phyloP scores from a whole-genome alignment of 2,329 filamentous ascomycete genomes.

The Ceratocystis albifundus region DNA sequence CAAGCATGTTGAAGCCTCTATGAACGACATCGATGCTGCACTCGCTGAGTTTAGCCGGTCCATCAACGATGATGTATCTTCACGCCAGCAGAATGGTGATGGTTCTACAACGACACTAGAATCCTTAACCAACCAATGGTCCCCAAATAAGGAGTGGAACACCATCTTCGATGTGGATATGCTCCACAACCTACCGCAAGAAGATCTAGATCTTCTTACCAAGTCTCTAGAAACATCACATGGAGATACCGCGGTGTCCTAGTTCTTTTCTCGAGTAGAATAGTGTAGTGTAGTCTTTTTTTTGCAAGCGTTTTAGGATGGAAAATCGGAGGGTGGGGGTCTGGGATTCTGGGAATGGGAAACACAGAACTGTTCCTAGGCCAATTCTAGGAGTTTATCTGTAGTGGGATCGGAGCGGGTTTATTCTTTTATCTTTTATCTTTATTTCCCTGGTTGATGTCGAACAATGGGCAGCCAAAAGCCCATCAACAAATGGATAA shows the following conservation, averaged over 20 bases:
- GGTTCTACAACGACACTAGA: conserved; percentile 3
- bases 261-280: not conserved
- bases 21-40: conserved; percentile 23
- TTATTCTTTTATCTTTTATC: not conserved
- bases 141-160: conserved; percentile 18
- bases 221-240: conserved; percentile 9
- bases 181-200: conserved; percentile 7
- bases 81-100: conserved; percentile 1
- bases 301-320: not conserved
- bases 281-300: not conserved
- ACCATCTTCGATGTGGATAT: conserved; percentile 14
- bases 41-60: conserved; percentile 20
- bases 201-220: not conserved
- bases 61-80: conserved; percentile 3
- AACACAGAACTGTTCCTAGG: not conserved
- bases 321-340: too few species aligned
- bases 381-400: not conserved
- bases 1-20: conserved; percentile 20
- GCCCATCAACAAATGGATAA: not conserved
- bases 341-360: conserved; percentile 7
- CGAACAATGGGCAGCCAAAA: not conserved
- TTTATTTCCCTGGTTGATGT: not conserved
- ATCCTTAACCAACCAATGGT: conserved; percentile 17
- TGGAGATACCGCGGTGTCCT: not conserved
- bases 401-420: not conserved